phyloP scores from a whole-genome alignment of 2,329 filamentous ascomycete genomes.

The Epichloe amarillans region DNA sequence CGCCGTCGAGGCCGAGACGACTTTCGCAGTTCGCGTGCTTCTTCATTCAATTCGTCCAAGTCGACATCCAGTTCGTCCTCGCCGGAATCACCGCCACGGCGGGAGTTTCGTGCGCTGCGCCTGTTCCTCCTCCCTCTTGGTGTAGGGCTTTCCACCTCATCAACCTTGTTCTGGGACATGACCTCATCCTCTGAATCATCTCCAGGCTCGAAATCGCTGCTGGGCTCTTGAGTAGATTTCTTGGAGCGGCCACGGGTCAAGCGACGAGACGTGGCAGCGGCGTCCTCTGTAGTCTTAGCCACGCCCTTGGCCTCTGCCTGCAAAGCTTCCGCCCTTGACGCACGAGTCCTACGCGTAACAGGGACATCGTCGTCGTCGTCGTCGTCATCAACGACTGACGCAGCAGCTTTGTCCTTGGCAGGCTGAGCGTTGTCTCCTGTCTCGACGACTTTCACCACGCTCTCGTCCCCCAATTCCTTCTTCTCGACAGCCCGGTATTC shows the following conservation, averaged over 20 bases:
- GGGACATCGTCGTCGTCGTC: constrained; percentile 35
- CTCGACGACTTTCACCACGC: constrained; percentile 14
- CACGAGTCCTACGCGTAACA: constrained; percentile 32
- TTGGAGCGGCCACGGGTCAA: constrained; percentile 33
- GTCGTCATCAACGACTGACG: constrained; percentile 8
- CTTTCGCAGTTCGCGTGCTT: constrained; percentile 47
- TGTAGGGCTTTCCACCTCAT: constrained; percentile 34
- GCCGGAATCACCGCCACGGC: constrained; percentile 36
- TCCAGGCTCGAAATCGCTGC: constrained; percentile 48
- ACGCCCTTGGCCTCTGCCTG: constrained; percentile 18
- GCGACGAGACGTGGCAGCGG: constrained; percentile 27
- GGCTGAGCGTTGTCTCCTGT: constrained; percentile 13
- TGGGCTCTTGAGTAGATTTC: constrained; percentile 37
- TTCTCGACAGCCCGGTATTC: constrained; percentile 16
- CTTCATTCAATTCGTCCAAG: constrained; percentile 51
- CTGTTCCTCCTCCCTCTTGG: constrained; percentile 33
- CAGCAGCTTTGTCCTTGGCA: constrained; percentile 14
- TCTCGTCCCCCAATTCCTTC: constrained; percentile 18
- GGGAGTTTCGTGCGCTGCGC: constrained; percentile 30
- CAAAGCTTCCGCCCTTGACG: constrained; percentile 18
- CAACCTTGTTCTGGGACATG: constrained; percentile 30
- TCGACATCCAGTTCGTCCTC: constrained; percentile 48
- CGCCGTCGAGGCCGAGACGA: constrained; percentile 39
- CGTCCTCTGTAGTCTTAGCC: constrained; percentile 15
- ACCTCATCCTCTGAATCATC: constrained; percentile 45